These are phyloP conservation scores for Coniochaeta prunicola DNA, from an alignment of 2,329 filamentous ascomycete species.

Conservation along the genomic window DNA sequence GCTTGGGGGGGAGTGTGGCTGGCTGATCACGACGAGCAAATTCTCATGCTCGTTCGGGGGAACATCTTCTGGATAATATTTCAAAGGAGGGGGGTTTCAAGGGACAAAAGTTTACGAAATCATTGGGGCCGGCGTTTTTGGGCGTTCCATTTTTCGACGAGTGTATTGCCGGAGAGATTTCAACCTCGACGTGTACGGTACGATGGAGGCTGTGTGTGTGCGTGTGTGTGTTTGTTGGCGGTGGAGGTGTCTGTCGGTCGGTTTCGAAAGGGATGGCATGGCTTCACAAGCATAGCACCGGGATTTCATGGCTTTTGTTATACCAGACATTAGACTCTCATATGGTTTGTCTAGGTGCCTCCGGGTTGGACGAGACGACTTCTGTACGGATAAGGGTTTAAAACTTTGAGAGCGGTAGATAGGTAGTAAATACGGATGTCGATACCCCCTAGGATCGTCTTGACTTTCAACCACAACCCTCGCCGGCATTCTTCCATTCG, in stretches of 20 bases:
- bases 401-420: neutral
- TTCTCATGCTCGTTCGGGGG: neutral
- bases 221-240: neutral
- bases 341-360: neutral
- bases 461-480: too few species aligned
- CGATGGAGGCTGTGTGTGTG: too few species aligned
- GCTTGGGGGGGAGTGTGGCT: neutral
- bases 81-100: neutral
- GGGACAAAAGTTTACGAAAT: neutral
- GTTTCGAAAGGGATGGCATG: neutral
- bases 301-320: constrained; percentile 1
- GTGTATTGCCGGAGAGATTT: neutral
- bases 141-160: neutral
- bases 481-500: too few species aligned
- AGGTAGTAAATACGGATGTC: neutral
- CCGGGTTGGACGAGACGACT: neutral
- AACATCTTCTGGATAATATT: neutral
- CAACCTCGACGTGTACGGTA: neutral
- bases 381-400: neutral
- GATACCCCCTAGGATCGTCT: neutral
- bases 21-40: neutral
- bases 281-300: neutral
- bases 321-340: neutral
- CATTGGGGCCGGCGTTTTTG: neutral
- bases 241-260: neutral